Base-by-base conservation (phyloP, 441 rosid genomes). In the Geranium incanum region DNA sequence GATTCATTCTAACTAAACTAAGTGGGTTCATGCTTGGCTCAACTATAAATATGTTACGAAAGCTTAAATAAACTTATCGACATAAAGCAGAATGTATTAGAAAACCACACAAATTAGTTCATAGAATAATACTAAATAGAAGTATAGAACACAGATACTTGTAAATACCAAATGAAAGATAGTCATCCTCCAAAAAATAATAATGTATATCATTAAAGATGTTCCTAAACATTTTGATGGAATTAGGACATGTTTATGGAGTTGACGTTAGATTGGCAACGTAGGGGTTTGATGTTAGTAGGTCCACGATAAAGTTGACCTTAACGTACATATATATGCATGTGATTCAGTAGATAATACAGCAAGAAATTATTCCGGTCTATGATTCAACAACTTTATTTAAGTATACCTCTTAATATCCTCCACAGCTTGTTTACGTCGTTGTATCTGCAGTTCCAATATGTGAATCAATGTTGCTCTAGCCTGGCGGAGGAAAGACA, bases 381-480 rank as follows among this genome's bases (percentile, higher is more conserved):
- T 48, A 48, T 59, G 5, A 18, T 16, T 59, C 6, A 15, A 21
- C 36, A 43, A 73, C 66, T 39, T 69, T 28, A 15, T 63, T 28
- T 18, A 68, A 62, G 66, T 69, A 78, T 68, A 86, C 97, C 97
- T 86, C 84, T 94, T 88, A 74, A 94, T 87, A 80, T 94, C 97
- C 74, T 94, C 97, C 72, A 94, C 88, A 1, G 97, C 97, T 80
- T 94, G 92, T 80, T 92, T 90, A 15, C 95, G 85, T 3, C 81
- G 88, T 71, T 89, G 87, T 69, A 92, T 94, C 80, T 94, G 97
- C 79, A 87, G 89, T 78, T 94, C 95, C 73, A 92, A 80, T 66
- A 94, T 85, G 81, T 90, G 98, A 78, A 90, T 91, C 66, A 94
- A 78, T 33, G 97, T 94, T 70, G 98, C 98, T 78, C 97, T 86